A percentile compares a stretch with the other conserved stretches of the same genome.
Evolutionary conservation across 495 filamentous ascomycete species (phyloP).

Genomic region (Copromyces sp.): DNA sequence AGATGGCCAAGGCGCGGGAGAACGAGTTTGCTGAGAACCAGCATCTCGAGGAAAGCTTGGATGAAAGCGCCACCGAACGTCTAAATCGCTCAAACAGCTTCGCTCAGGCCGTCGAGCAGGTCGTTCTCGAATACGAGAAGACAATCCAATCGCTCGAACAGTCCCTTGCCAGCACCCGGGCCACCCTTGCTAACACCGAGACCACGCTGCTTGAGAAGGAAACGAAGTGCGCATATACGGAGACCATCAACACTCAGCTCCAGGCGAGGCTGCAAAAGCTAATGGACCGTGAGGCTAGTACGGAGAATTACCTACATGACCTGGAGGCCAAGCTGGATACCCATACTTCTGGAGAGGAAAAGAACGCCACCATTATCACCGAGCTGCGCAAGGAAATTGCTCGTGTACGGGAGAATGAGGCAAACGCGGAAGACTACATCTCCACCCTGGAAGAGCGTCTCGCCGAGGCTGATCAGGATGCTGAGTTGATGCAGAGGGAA

Average conservation of each 20-base stretch:
- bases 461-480: constrained; percentile 91
- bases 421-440: constrained; percentile 87
- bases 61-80: constrained; percentile 75
- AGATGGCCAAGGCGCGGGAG: constrained; percentile 79
- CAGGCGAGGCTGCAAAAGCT: constrained; percentile 81
- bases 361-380: constrained; percentile 70
- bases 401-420: constrained; percentile 83
- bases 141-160: constrained; percentile 92
- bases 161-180: constrained; percentile 80
- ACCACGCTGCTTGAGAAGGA: constrained; percentile 85
- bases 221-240: constrained; percentile 80
- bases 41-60: constrained; percentile 44
- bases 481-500: constrained; percentile 92
- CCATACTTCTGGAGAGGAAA: constrained; percentile 84
- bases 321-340: constrained; percentile 83
- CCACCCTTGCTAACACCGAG: constrained; percentile 73
- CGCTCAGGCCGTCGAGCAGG: constrained; percentile 87
- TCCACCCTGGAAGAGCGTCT: constrained; percentile 92
- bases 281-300: constrained; percentile 78
- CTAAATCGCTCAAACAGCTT: constrained; percentile 91
- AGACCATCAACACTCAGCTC: constrained; percentile 84
- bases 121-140: constrained; percentile 96
- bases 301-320: constrained; percentile 84
- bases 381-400: constrained; percentile 88
- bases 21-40: constrained; percentile 43